A percentile compares a stretch with the other conserved stretches of the same genome.
These are phyloP conservation scores for Debaryomyces udenii DNA, from an alignment of 1,139 yeast genomes.

Conservation along the genomic window DNA sequence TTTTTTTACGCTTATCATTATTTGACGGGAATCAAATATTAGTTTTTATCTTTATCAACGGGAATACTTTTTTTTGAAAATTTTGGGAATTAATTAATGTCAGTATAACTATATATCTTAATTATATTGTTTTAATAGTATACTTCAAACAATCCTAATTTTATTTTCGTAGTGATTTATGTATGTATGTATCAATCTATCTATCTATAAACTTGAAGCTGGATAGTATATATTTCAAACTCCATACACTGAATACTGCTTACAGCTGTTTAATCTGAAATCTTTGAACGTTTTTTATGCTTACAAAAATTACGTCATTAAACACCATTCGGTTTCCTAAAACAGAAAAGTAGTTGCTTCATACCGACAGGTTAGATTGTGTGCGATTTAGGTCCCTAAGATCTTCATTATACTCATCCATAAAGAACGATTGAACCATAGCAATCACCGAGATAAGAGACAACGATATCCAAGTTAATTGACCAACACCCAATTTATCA, in stretches of 20 bases:
- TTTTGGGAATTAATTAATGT: slow-evolving; percentile 11
- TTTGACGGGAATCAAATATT: slow-evolving; percentile 17
- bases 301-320: no score
- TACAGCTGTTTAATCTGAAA: no score
- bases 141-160: slow-evolving; percentile 8
- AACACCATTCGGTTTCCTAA: no score
- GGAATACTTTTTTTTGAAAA: slow-evolving; percentile 11
- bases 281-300: no score
- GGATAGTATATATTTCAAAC: no score
- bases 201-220: no score
- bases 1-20: slow-evolving; percentile 10
- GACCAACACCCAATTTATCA: slow-evolving; percentile 44
- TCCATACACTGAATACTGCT: no score
- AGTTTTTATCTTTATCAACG: slow-evolving; percentile 10
- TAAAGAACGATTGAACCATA: slow-evolving; percentile 34
- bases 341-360: slow-evolving; percentile 1
- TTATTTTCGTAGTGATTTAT: background rate
- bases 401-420: slow-evolving; percentile 36
- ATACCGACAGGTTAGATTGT: background rate
- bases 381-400: background rate
- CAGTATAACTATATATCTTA: slow-evolving; percentile 12
- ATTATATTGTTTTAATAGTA: slow-evolving; percentile 12
- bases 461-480: slow-evolving; percentile 55
- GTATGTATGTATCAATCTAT: no score
- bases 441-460: slow-evolving; percentile 39